Evolutionary conservation across 805 yeast species (phyloP).

Genomic region (Candida germanica): DNA sequence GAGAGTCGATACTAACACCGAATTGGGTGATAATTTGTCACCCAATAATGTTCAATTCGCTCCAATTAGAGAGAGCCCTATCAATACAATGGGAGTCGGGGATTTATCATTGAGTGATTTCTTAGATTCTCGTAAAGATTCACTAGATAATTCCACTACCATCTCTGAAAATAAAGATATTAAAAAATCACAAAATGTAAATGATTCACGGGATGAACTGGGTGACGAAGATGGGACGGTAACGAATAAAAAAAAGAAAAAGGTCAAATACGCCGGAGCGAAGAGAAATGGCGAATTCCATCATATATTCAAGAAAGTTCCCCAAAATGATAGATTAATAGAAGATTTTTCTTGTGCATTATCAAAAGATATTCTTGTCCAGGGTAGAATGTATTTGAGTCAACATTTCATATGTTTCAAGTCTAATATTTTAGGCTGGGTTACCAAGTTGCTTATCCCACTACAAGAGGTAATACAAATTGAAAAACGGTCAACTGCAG

Average conservation of each 20-base stretch:
- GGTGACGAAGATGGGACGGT: constrained; percentile 3
- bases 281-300: constrained; percentile 62
- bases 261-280: constrained; percentile 36
- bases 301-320: constrained; percentile 51
- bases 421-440: constrained; percentile 66
- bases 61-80: constrained; percentile 44
- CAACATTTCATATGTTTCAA: constrained; percentile 58
- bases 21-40: not conserved
- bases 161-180: not conserved
- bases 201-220: constrained; percentile 1
- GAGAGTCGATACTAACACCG: too few species aligned
- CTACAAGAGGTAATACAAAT: constrained; percentile 60
- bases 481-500: constrained; percentile 64
- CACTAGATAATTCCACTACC: constrained; percentile 11
- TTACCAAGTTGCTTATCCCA: constrained; percentile 56
- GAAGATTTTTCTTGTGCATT: constrained; percentile 66
- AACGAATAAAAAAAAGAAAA: constrained; percentile 6
- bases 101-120: constrained; percentile 28
- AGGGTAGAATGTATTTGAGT: constrained; percentile 61
- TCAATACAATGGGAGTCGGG: constrained; percentile 50
- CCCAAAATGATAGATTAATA: constrained; percentile 49
- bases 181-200: not conserved
- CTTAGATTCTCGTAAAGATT: constrained; percentile 7
- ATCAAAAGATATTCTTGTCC: constrained; percentile 62
- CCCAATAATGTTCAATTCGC: constrained; percentile 40